Base-by-base conservation (phyloP, 441 rosid species). In the Pelargonium myrrhifolium region DNA sequence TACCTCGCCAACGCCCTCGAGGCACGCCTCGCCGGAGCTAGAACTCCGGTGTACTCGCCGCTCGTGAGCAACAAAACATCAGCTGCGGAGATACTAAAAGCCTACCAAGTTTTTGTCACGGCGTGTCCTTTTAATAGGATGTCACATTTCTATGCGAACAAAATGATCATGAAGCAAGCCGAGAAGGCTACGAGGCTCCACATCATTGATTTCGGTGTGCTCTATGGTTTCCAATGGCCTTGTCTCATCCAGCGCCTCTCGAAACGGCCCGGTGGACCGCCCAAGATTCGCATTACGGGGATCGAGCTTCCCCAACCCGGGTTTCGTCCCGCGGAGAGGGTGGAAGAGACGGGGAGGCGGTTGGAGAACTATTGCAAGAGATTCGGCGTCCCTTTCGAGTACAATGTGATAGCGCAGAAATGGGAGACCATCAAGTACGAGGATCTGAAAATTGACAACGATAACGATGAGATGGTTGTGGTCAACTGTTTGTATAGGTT, bases 161-260 rank as follows among this genome's bases (percentile, higher is more conserved):
- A 73, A 45, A 85, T 84, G 31, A 88, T 94, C 65, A 1, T 71
- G 69, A 79, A 83, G 60, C 74, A 74, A n/a, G 81, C 92, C 12
- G 78, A 81, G 67, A 83, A 81, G 49, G 85, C 88, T 39, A 77
- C 80, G 0, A 82, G 81, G 21, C 79, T 94, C 6, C 97, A 89
- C 75, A 85, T 94, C 35, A 80, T 94, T 58, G 96, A 94, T 75
- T 89, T 94, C 18, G 99, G 99, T 24, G 81, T 91, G 65, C 85
- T 82, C 60, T 94, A 94, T 66, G 99, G 99, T 21, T 94, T 88
- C 69, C 99, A 94, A 43, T 94, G 97, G 99, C 99, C 99, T 75
- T 87, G 93, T 15, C 83, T 91, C 11, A 89, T 94, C 62, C 90
- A 85, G 71, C 84, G 88, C 1, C 69, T 94, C 51, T 84, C 99